These are phyloP conservation scores for Tolypocladium endophyticum DNA, from an alignment of 2,329 filamentous ascomycete genomes.

Conservation along the genomic window DNA sequence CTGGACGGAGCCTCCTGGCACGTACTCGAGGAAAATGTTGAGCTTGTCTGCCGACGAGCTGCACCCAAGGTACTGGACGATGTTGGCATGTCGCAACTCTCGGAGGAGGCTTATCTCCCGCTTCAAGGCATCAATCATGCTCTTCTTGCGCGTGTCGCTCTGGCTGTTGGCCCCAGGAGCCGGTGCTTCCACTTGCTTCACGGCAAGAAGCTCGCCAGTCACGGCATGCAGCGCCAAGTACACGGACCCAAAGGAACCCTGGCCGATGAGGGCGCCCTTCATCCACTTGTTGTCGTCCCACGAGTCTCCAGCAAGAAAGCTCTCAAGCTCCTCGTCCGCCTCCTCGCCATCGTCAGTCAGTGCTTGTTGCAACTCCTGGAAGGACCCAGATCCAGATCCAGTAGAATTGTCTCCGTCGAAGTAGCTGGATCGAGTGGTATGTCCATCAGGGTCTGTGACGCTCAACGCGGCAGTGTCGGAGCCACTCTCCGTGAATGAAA, in stretches of 20 bases:
- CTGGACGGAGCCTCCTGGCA: slow-evolving; percentile 91
- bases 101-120: slow-evolving; percentile 90
- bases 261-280: slow-evolving; percentile 94
- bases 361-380: slow-evolving; percentile 76
- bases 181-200: slow-evolving; percentile 94
- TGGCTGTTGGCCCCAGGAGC: slow-evolving; percentile 66
- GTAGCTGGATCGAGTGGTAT: slow-evolving; percentile 64
- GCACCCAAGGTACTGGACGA: slow-evolving; percentile 95
- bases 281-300: slow-evolving; percentile 99
- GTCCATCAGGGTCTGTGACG: slow-evolving; percentile 68
- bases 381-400: slow-evolving; percentile 57
- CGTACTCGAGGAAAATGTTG: slow-evolving; percentile 99
- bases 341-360: slow-evolving; percentile 88
- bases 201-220: slow-evolving; percentile 92
- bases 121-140: slow-evolving; percentile 95
- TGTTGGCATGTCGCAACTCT: slow-evolving; percentile 90
- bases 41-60: slow-evolving; percentile 83
- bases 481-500: slow-evolving; percentile 71
- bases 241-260: slow-evolving; percentile 92
- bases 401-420: slow-evolving; percentile 73
- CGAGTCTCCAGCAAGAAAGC: slow-evolving; percentile 83
- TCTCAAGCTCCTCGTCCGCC: slow-evolving; percentile 76
- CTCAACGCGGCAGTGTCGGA: slow-evolving; percentile 62
- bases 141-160: slow-evolving; percentile 85
- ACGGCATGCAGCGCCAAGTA: slow-evolving; percentile 92